These are phyloP conservation scores for Xylaria sp. DNA, from an alignment of 2,329 filamentous ascomycete genomes.

Conservation along the genomic window DNA sequence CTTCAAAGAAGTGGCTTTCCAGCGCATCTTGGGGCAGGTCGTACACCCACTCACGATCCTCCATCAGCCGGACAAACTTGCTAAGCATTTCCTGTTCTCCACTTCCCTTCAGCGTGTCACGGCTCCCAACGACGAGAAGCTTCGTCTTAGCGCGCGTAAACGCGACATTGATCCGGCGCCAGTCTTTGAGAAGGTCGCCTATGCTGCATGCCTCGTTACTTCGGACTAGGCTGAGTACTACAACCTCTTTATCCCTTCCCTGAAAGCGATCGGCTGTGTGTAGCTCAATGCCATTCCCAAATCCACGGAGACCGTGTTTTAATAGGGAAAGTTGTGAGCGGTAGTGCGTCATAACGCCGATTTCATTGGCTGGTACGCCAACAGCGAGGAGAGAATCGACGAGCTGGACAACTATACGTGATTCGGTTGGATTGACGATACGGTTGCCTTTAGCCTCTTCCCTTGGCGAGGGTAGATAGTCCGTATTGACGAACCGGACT, in stretches of 20 bases:
- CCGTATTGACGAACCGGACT: constrained; percentile 91
- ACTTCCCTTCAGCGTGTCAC: constrained; percentile 78
- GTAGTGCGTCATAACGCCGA: constrained; percentile 97
- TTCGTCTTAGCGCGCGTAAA: constrained; percentile 95
- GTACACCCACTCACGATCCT: constrained; percentile 81
- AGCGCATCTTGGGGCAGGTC: constrained; percentile 74
- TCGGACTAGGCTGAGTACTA: constrained; percentile 87
- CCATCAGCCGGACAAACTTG: constrained; percentile 81
- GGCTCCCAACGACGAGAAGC: constrained; percentile 86
- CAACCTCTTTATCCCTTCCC: constrained; percentile 92
- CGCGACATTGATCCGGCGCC: constrained; percentile 93
- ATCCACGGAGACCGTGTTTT: constrained; percentile 73
- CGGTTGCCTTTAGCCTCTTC: constrained; percentile 85
- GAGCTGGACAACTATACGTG: constrained; percentile 79
- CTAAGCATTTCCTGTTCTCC: constrained; percentile 80
- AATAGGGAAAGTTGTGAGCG: constrained; percentile 89
- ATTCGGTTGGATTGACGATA: constrained; percentile 89
- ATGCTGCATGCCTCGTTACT: constrained; percentile 85
- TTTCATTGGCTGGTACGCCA: constrained; percentile 79
- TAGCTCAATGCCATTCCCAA: constrained; percentile 79
- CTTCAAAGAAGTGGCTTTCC: constrained; percentile 75
- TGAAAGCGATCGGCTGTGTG: constrained; percentile 98
- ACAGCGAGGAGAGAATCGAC: constrained; percentile 80
- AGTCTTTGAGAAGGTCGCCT: constrained; percentile 92
- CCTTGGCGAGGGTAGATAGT: constrained; percentile 72